These are phyloP conservation scores for Boeremia exigua DNA, from an alignment of 2,329 filamentous ascomycete genomes.

Conservation along the genomic window DNA sequence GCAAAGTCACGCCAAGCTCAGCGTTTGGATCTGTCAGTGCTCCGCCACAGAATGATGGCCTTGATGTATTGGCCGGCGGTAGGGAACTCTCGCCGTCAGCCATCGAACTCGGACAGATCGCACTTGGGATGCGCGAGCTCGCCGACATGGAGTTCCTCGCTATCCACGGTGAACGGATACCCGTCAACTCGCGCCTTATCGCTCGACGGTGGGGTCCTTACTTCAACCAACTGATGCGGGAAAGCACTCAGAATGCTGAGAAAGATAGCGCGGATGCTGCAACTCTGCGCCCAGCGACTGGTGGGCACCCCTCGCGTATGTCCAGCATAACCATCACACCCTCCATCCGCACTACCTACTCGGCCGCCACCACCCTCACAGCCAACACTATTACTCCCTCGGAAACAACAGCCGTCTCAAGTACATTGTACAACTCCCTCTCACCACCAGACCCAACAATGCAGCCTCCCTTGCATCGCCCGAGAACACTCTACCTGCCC, in stretches of 20 bases:
- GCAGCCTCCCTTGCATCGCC: conserved; percentile 68
- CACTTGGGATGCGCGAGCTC: conserved; percentile 80
- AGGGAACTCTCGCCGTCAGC: conserved; percentile 77
- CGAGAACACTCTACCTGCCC: conserved; percentile 87
- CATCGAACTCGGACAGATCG: conserved; percentile 83
- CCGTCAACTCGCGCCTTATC: conserved; percentile 89
- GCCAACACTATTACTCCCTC: conserved; percentile 44
- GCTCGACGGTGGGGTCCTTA: conserved; percentile 92
- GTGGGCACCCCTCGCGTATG: conserved; percentile 68
- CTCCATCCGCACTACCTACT: conserved; percentile 60
- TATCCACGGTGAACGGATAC: conserved; percentile 87
- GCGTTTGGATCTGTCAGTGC: conserved; percentile 85
- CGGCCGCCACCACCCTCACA: conserved; percentile 51
- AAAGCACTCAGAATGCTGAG: conserved; percentile 72
- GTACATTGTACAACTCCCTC: conserved; percentile 51
- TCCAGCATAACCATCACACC: conserved; percentile 87
- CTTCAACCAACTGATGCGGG: conserved; percentile 88
- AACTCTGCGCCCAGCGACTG: conserved; percentile 70
- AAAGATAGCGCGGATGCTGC: conserved; percentile 66
- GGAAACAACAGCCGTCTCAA: conserved; percentile 48
- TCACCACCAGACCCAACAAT: conserved; percentile 61
- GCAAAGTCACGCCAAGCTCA: conserved; percentile 77
- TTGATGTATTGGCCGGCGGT: conserved; percentile 71
- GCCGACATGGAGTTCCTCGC: conserved; percentile 97
- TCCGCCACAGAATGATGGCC: conserved; percentile 62